Base-by-base conservation (phyloP, 2,329 filamentous ascomycete genomes). In the Pyrenophora teres region DNA sequence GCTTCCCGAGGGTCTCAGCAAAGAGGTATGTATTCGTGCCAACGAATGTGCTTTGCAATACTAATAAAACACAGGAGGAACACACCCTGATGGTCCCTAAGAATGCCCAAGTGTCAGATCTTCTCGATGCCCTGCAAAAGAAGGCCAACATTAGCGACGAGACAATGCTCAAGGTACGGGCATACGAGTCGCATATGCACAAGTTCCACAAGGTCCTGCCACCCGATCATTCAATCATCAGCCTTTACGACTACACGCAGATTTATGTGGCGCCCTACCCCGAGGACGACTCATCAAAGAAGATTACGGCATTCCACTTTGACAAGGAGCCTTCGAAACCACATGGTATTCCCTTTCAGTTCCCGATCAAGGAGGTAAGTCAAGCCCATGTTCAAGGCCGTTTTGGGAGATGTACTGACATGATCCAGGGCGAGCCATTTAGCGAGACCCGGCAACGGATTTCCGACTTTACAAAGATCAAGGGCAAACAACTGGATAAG, bases 401-500 rank as follows among this genome's bases (percentile, higher is more conserved):
- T 23, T 13, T 18, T 30, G 36, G n/a, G 37, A 19, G 13, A 8
- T 31, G 48, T 52, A 70, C 65, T 65, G 60, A 72, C 52, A 52
- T 16, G 4, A 5, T 10, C 7, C 44, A 93, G 85, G 89, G 86
- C 46, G 94, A 99, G 73, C 80, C 82, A 33, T 97, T 99, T 76
- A 86, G 85, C 52, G 90, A 97, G 30, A 97, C 92, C 37, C 97
- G 93, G 78, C 91, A 96, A 76, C 86, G 94, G n/a, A 80, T 99
- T 3, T 92, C 94, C 63, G 93, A 92, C 74, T 83, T 93, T 52
- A 96, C 90, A 0, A 92, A 92, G 21, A 87, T 99, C 77, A 97
- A 97, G 76, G 95, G 94, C 74, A 99, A 99, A 80, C 91, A 91
- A 60, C 92, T 99, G 63, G 93, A 99, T 75, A 97, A 97, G 81